These are phyloP conservation scores for Coffea eugenioides DNA, from an alignment of 257 asterid species.

Conservation along the genomic window DNA sequence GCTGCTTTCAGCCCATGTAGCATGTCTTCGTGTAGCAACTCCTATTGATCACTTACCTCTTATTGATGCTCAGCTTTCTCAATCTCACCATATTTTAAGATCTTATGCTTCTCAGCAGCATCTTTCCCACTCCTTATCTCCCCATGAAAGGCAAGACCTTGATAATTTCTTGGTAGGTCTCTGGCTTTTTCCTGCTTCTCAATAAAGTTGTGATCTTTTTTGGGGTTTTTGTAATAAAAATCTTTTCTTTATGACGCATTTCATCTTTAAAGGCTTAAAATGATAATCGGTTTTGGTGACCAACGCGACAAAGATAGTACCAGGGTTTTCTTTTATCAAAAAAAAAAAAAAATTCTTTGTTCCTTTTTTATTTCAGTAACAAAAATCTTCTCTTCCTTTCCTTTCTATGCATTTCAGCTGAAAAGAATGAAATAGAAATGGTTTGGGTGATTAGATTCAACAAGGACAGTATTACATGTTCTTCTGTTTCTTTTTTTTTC, in stretches of 20 bases:
- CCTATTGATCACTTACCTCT: conserved; percentile 90
- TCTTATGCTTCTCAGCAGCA: conserved; percentile 57
- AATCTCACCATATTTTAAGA: conserved; percentile 62
- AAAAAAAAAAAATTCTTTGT: background rate
- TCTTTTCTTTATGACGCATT: background rate
- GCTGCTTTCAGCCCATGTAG: conserved; percentile 86
- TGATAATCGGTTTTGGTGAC: background rate
- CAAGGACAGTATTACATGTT: background rate
- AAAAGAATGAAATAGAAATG: background rate
- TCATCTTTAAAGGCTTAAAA: background rate
- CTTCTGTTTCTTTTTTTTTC: background rate
- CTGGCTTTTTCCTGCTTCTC: background rate
- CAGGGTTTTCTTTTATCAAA: background rate
- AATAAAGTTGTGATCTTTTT: background rate
- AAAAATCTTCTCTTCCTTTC: too few species aligned
- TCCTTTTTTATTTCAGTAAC: too few species aligned
- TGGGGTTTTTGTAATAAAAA: background rate
- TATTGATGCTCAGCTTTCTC: conserved; percentile 84
- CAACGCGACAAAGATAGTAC: background rate
- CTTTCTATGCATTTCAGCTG: background rate
- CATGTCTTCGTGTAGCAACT: conserved; percentile 97
- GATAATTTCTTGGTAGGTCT: conserved; percentile 78
- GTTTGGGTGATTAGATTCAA: background rate
- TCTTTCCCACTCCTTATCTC: conserved; percentile 40
- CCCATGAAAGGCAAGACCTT: conserved; percentile 71